Evolutionary conservation across 768 basidiomycete genomes (phyloP).

Genomic region (Leccinum arenicola): DNA sequence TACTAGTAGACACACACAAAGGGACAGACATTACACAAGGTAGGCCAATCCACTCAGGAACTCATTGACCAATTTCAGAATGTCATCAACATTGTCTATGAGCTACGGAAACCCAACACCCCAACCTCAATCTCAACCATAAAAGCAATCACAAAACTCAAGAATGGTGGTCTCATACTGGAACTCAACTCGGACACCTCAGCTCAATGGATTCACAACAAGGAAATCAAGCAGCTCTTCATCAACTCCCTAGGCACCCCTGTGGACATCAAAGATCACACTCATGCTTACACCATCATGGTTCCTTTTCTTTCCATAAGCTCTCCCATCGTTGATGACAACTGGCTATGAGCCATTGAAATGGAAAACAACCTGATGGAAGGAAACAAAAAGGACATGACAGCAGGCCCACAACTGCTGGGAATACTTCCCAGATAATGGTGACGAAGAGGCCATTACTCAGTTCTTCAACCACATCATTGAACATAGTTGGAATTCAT

Average conservation of each 20-base stretch:
- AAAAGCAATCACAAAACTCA: not conserved
- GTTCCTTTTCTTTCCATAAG: not conserved
- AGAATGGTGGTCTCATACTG: not conserved
- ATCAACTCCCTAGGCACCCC: not conserved
- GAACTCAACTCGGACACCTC: not conserved
- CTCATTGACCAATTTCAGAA: not conserved
- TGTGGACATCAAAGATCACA: not conserved
- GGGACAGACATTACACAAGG: not conserved
- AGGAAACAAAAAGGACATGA: too few relatives aligned
- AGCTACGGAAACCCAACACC: not conserved
- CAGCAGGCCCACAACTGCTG: too few relatives aligned
- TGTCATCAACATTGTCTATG: not conserved
- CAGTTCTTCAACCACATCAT: too few relatives aligned
- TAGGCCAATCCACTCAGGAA: not conserved
- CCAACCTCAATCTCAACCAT: not conserved
- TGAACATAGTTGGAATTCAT: too few relatives aligned
- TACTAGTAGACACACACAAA: not conserved
- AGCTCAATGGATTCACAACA: not conserved
- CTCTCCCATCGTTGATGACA: not conserved
- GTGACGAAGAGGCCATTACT: too few relatives aligned
- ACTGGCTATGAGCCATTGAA: not conserved
- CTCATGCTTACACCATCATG: not conserved
- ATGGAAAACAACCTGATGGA: not conserved
- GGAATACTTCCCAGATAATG: too few relatives aligned
- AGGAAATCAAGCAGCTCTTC: not conserved